Base-by-base conservation (phyloP, 2,329 filamentous ascomycete genomes). In the Gnomoniopsis sp. region DNA sequence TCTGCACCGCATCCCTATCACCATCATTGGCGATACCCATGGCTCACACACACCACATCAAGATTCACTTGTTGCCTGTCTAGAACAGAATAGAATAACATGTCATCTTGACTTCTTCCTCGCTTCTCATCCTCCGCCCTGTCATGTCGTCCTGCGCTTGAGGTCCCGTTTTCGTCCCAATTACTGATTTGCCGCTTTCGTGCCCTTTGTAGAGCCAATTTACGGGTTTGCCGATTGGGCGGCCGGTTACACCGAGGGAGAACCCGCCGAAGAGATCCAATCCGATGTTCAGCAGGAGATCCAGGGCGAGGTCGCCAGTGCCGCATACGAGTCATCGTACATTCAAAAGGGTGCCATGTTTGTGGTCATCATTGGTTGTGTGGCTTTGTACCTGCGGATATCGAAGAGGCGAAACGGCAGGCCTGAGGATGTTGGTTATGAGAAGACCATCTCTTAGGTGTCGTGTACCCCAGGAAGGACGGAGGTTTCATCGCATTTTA, bases 261-360 rank as follows among this genome's bases (percentile, higher is more conserved):
- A 70, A 26, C 49, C 55, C 19, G 58, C 38, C 44, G 64, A 64
- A 48, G 64, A 54, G 43, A 51, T 59, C 53, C 56, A 55, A 26
- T 63, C 62, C 33, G 64, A 53, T 21, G 34, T 59, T 46, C 52
- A 59, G 19, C 55, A 58, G 44, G 60, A 62, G 14, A 36, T 53
- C 23, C 48, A 50, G 43, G n/a, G 33, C 14, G 38, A 56, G 36
- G 26, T 36, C 11, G 26, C 49, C 48, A 43, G 53, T 26, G 21
- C 53, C 54, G 46, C 67, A 22, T 73, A 70, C 49, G 74, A 72
- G 34, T 80, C 71, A 72, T 76, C 74, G 22, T 65, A 78, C 62
- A 36, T 79, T 60, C 76, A 80, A 65, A 84, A 82, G 73, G 75
- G 73, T n/a, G 67, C 79, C 50, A 68, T 84, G 53, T 78, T 84